Conservation (phyloP, 805 yeast species). For the Tetrapisispora namnaoensis region DNA sequence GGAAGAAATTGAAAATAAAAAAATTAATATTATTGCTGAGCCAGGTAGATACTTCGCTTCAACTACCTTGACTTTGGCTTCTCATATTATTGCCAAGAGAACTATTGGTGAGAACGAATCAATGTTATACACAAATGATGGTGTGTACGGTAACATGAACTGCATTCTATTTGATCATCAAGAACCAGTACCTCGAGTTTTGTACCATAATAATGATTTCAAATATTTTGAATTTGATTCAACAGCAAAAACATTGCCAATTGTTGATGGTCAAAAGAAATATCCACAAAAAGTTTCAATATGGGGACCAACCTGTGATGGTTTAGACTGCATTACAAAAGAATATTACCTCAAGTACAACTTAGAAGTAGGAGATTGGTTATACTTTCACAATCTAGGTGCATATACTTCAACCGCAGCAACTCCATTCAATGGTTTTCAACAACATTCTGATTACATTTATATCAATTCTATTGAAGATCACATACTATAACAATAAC, state of each 20-base stretch:
- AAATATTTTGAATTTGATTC: conserved; percentile 31
- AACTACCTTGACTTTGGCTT: conserved; percentile 72
- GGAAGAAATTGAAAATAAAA: conserved; percentile 7
- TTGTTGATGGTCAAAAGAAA: not conserved
- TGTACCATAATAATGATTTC: conserved; percentile 44
- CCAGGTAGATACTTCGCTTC: conserved; percentile 90
- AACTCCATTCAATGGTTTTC: conserved; percentile 88
- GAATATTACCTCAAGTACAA: conserved; percentile 45
- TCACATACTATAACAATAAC: conserved; percentile 7
- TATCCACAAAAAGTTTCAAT: conserved; percentile 45
- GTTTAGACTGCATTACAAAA: conserved; percentile 70
- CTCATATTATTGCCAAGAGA: conserved; percentile 81
- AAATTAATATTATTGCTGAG: conserved; percentile 59
- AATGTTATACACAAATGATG: conserved; percentile 87
- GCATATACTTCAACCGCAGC: conserved; percentile 91
- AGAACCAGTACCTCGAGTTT: conserved; percentile 57
- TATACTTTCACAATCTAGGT: conserved; percentile 73
- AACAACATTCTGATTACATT: conserved; percentile 45
- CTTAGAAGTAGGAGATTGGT: conserved; percentile 83
- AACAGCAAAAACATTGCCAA: conserved; percentile 8
- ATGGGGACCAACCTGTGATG: conserved; percentile 99
- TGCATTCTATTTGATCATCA: conserved; percentile 92
- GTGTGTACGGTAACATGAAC: conserved; percentile 91
- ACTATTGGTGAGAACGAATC: conserved; percentile 33
- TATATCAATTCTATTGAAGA: conserved; percentile 41